Evolutionary conservation across 75 land plant genomes (phyloP).

Genomic region (Sequoiadendron giganteum): DNA sequence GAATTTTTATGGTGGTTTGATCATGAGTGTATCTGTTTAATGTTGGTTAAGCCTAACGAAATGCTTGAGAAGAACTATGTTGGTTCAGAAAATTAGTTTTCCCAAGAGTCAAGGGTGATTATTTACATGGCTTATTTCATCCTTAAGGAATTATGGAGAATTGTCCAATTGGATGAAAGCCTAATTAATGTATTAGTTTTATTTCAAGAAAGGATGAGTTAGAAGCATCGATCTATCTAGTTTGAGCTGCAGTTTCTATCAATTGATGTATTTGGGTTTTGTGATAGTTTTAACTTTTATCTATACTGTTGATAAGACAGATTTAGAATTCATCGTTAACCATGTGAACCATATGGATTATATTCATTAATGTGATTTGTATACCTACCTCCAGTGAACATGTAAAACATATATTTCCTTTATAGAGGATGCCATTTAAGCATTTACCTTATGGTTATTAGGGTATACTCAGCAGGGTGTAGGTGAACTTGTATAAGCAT

Average conservation of each 20-base stretch:
- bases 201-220: not conserved
- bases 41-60: not conserved
- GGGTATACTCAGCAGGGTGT: not conserved
- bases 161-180: not conserved
- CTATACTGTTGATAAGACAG: not conserved
- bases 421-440: not conserved
- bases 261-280: not conserved
- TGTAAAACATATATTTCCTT: no score
- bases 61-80: not conserved
- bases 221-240: not conserved
- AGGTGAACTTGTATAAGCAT: not conserved
- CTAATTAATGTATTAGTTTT: not conserved
- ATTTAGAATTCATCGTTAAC: no score
- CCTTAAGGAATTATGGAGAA: not conserved
- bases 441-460: not conserved
- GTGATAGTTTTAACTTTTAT: not conserved
- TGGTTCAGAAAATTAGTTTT: not conserved
- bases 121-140: not conserved
- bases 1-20: not conserved
- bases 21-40: not conserved
- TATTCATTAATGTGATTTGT: no score
- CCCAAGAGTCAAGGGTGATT: not conserved
- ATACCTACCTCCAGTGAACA: no score
- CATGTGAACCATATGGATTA: no score
- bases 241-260: not conserved